Evolutionary conservation across 2,329 filamentous ascomycete species (phyloP), one percentile per base, ranked within the genome.

Genomic region (Pseudocercospora fuligena): DNA sequence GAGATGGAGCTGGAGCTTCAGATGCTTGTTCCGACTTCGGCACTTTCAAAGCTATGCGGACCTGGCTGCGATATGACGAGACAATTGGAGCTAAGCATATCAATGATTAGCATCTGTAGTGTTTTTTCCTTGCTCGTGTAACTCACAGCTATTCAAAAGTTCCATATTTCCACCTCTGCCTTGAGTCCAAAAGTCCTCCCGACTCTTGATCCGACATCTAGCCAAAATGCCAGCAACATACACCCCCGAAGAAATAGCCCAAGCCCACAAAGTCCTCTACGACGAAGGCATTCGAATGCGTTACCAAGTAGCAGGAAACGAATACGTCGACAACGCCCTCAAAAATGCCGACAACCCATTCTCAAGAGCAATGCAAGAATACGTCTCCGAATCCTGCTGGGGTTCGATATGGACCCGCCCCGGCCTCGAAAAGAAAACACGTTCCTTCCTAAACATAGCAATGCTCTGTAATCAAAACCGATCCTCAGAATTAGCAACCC

Each of bases 381-480:
- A 75, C 43, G 84, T 89, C 1, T 89, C 88, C 0, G 88, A 90
- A 77, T 86, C 82, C 75, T 87, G 85, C 78, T 90, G 88, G 88
- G 88, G 88, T 14, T 83, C 83, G 66, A 84, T 85, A 27, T 91
- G 88, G 88, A 85, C 85, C 3, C 84, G 88, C 7, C 87, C 87
- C 0, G 88, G 88, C 0, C 82, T 90, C 8, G 83, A 86, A 40
- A 83, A 84, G 66, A 88, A 89, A 75, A 85, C 87, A 70, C 83
- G 88, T 56, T 86, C 83, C 61, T 80, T 90, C 63, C 78, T 90
- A 61, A 90, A 90, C 75, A 86, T 90, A 57, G 87, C 84, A 57
- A 89, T 90, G 85, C 80, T 90, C 54, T 86, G 86, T 75, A 87
- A 87, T 2, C 80, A 89, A 68, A 89, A 89, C 72, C 81, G 86